A percentile compares a stretch with the other conserved stretches of the same genome.
These are phyloP conservation scores for Phytomonas sp. DNA, from an alignment of 208 protist genomes.

Conservation along the genomic window DNA sequence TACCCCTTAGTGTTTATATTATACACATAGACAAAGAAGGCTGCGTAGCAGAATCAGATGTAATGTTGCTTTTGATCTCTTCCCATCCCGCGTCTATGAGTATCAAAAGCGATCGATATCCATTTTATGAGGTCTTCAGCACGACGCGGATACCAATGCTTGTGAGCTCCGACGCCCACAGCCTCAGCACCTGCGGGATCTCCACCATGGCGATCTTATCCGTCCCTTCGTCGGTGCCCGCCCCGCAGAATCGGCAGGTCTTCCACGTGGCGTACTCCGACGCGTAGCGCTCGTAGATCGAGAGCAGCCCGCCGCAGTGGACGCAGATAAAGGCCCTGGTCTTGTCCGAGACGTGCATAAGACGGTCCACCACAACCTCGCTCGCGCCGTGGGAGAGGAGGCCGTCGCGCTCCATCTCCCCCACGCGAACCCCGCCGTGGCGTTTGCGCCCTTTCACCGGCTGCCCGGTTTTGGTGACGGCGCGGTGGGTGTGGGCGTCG, in stretches of 20 bases:
- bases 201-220: constrained; percentile 83
- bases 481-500: constrained; percentile 83
- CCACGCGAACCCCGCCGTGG: constrained; percentile 98
- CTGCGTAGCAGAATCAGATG: not conserved
- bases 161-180: constrained; percentile 84
- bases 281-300: constrained; percentile 82
- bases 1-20: no score
- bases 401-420: constrained; percentile 99
- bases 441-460: constrained; percentile 97
- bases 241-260: constrained; percentile 81
- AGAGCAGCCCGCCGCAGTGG: constrained; percentile 70
- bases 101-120: not conserved
- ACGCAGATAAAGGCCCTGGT: constrained; percentile 80
- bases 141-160: constrained; percentile 84
- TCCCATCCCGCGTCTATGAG: constrained; percentile 8
- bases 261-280: constrained; percentile 82
- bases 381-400: constrained; percentile 98
- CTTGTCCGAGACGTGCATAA: constrained; percentile 92
- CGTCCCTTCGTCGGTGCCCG: constrained; percentile 62
- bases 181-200: constrained; percentile 85
- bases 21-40: constrained; percentile 17
- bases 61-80: constrained; percentile 4
- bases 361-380: constrained; percentile 97
- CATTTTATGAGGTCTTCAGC: constrained; percentile 41
- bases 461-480: constrained; percentile 95